These are phyloP conservation scores for Phytophthora fragariae DNA, from an alignment of 352 stramenopile genomes.

Conservation along the genomic window DNA sequence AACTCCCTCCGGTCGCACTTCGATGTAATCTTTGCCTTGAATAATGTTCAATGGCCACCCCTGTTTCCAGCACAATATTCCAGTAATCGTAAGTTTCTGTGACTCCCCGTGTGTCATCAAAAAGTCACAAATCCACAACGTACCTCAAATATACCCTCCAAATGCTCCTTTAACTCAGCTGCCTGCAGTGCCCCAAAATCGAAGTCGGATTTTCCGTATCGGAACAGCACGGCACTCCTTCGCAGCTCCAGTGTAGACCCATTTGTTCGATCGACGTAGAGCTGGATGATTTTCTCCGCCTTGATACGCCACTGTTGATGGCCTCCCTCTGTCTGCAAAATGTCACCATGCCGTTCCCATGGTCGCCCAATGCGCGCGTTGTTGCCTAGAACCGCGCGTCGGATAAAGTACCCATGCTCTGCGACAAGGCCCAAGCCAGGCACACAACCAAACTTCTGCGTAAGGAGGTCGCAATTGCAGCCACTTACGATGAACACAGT, in stretches of 20 bases:
- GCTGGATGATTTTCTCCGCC: slow-evolving; percentile 96
- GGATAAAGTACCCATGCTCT: slow-evolving; percentile 98
- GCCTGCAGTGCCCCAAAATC: slow-evolving; percentile 98
- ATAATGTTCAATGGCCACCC: slow-evolving; percentile 82
- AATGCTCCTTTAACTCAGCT: slow-evolving; percentile 96
- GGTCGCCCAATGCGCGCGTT: slow-evolving; percentile 72
- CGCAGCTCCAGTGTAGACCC: slow-evolving; percentile 98
- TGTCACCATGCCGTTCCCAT: slow-evolving; percentile 75
- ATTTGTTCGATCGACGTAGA: slow-evolving; percentile 98
- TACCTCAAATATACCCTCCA: slow-evolving; percentile 93
- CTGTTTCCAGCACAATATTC: slow-evolving; percentile 25
- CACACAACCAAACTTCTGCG: slow-evolving; percentile 94
- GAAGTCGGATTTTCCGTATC: slow-evolving; percentile 98
- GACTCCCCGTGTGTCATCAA: not conserved
- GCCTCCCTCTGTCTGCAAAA: slow-evolving; percentile 61
- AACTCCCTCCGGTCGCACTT: slow-evolving; percentile 96
- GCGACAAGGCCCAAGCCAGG: slow-evolving; percentile 96
- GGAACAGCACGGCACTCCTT: slow-evolving; percentile 98
- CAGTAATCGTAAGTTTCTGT: not conserved
- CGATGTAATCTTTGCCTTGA: slow-evolving; percentile 96
- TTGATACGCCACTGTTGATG: slow-evolving; percentile 94
- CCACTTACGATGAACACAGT: slow-evolving; percentile 98
- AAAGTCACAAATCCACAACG: not conserved
- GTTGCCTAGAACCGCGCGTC: slow-evolving; percentile 64
- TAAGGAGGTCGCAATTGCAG: slow-evolving; percentile 96